Base-by-base conservation (phyloP, 305 asterid genomes). In the Fraxinus dipetala region DNA sequence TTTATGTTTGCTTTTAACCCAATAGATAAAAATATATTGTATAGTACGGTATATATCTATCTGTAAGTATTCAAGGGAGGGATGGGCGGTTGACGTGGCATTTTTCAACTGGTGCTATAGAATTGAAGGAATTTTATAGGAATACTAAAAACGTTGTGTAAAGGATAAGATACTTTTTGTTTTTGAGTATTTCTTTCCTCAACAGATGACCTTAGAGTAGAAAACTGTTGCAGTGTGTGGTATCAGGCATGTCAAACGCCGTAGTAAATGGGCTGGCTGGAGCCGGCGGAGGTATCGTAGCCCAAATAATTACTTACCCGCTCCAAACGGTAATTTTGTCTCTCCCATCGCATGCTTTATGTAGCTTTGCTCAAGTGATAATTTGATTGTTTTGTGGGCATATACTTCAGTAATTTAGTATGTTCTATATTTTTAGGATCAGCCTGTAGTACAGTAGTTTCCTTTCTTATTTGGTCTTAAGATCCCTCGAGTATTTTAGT, bases 221-320 rank as follows among this genome's bases (percentile, higher is more conserved):
- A 59, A 20, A 20, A 18, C 28, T 20, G 28, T 59, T 59, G 69
- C 69, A 0, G 69, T 2, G 69, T 11, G 73, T 67, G 73, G 73
- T 11, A 3, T 67, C 73, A 13, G 16, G n/a, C 30, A 94, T 94
- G 98, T 92, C 98, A 81, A 93, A 89, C 93, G 97, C 98, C 81
- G 88, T 93, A 77, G 93, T 90, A 76, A 94, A 93, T 84, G 98
- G 98, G 43, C 77, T 94, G 40, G 97, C 98, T 80, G 98, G 98
- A 22, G 97, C 98, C 73, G 95, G 97, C 80, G 98, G 97, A 72
- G 98, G 98, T 79, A 91, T 94, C 59, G 83, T 93, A 26, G 98
- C 97, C 51, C 98, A 94, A 89, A 93, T 92, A 24, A 88, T 93
- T 75, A 94, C 98, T 79, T 94, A 92, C 77, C 97, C 98, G 87